Percentiles rank a stretch among this genome's conserved stretches.
Evolutionary conservation across 1,284 basidiomycete genomes (phyloP).

Genomic region (Ustilago crameri): DNA sequence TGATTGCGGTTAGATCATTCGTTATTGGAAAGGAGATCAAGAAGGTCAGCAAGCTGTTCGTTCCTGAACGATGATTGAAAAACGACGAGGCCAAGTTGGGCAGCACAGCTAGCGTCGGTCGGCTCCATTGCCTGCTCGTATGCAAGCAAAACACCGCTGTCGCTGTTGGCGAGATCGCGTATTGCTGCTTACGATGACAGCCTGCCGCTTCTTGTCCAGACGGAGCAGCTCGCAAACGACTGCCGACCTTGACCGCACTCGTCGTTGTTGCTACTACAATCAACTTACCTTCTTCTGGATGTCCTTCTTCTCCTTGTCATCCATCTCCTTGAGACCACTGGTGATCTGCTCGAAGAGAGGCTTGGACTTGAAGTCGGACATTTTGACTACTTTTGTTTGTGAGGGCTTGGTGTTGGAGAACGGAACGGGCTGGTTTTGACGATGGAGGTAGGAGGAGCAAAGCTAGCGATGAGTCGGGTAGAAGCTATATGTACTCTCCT

Average conservation of each 20-base stretch:
- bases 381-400: constrained; percentile 29
- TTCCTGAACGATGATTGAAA: too few relatives aligned
- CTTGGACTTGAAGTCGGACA: constrained; percentile 66
- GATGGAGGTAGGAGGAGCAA: constrained; percentile 6
- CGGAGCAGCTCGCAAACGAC: neutral
- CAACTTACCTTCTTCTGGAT: constrained; percentile 83
- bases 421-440: neutral
- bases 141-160: too few relatives aligned
- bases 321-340: constrained; percentile 75
- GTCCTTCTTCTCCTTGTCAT: constrained; percentile 79
- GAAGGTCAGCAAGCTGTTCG: too few relatives aligned
- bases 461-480: constrained; percentile 17
- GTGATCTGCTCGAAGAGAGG: constrained; percentile 72
- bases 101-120: too few relatives aligned
- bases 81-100: too few relatives aligned
- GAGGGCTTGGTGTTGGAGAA: constrained; percentile 1
- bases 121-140: neutral
- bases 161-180: too few relatives aligned
- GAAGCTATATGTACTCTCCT: constrained; percentile 16
- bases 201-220: too few relatives aligned
- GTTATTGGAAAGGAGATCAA: neutral
- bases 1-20: neutral
- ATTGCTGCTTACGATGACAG: neutral
- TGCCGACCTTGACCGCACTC: neutral
- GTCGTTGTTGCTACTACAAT: too few relatives aligned